A percentile compares a stretch with the other conserved stretches of the same genome.
These are phyloP conservation scores for Rhodotorula sp. DNA, from an alignment of 1,284 basidiomycete species.

Conservation along the genomic window DNA sequence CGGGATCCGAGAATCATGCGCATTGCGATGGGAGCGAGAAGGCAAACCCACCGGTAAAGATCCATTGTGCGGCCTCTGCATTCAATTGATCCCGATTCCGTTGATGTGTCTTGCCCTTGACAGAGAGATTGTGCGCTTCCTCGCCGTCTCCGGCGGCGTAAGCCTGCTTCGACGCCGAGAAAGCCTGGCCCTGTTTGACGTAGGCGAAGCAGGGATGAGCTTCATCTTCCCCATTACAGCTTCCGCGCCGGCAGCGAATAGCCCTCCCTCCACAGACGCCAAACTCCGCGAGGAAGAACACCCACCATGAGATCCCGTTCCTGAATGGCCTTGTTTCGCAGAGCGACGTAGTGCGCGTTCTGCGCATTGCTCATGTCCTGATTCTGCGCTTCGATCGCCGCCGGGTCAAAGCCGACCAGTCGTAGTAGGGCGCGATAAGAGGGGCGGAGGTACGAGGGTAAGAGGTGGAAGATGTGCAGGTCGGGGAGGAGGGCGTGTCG, in stretches of 20 bases:
- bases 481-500: not conserved
- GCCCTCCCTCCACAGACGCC: too few relatives aligned
- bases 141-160: slow-evolving; percentile 71
- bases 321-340: slow-evolving; percentile 69
- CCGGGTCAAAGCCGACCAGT: slow-evolving; percentile 9
- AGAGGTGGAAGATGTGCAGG: slow-evolving; percentile 23
- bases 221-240: not conserved
- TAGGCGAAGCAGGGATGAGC: too few relatives aligned
- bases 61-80: slow-evolving; percentile 82
- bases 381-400: slow-evolving; percentile 53
- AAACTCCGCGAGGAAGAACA: too few relatives aligned
- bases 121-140: slow-evolving; percentile 75
- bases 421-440: slow-evolving; percentile 14
- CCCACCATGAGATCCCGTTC: slow-evolving; percentile 67
- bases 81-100: slow-evolving; percentile 76
- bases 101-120: slow-evolving; percentile 79
- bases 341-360: slow-evolving; percentile 64
- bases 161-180: slow-evolving; percentile 58
- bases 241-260: slow-evolving; percentile 47
- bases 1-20: too few relatives aligned
- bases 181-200: slow-evolving; percentile 27
- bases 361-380: slow-evolving; percentile 53
- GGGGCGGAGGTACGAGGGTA: slow-evolving; percentile 29
- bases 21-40: too few relatives aligned
- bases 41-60: slow-evolving; percentile 76